Conservation (phyloP, 2,329 filamentous ascomycete species). For the Cladobotryum mycophilum region DNA sequence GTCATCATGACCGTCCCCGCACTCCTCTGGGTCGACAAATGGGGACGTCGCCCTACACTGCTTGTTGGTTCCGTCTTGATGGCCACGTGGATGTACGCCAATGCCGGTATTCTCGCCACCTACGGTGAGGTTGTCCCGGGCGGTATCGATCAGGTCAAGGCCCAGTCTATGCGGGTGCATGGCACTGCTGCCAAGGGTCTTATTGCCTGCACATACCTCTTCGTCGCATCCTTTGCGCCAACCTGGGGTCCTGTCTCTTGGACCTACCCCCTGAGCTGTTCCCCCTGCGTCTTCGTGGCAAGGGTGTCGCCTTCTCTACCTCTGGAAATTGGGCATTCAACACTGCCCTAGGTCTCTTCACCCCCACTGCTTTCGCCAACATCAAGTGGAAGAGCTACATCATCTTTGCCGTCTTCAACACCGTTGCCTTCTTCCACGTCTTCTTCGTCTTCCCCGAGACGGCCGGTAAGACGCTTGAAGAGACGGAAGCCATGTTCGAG, state of each 20-base stretch:
- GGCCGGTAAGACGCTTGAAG: slow-evolving; percentile 48
- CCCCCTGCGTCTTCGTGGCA: slow-evolving; percentile 43
- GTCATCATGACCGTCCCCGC: slow-evolving; percentile 73
- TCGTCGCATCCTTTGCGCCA: slow-evolving; percentile 45
- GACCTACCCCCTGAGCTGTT: slow-evolving; percentile 56
- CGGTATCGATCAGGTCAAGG: slow-evolving; percentile 38
- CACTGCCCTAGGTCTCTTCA: slow-evolving; percentile 24
- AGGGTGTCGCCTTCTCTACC: slow-evolving; percentile 47
- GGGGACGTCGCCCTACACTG: slow-evolving; percentile 66
- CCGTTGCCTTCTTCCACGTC: slow-evolving; percentile 43
- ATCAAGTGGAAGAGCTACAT: slow-evolving; percentile 29
- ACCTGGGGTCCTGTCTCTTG: slow-evolving; percentile 46
- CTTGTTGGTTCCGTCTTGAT: slow-evolving; percentile 61
- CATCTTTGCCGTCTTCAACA: slow-evolving; percentile 47
- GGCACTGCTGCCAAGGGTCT: slow-evolving; percentile 50
- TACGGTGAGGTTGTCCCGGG: slow-evolving; percentile 37
- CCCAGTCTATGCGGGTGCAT: slow-evolving; percentile 41
- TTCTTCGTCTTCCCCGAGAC: slow-evolving; percentile 54
- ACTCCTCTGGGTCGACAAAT: slow-evolving; percentile 66
- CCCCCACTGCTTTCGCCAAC: slow-evolving; percentile 20
- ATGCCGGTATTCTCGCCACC: slow-evolving; percentile 45
- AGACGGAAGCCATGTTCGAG: slow-evolving; percentile 45
- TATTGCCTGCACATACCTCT: slow-evolving; percentile 61
- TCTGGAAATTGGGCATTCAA: slow-evolving; percentile 39
- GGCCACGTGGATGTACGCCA: slow-evolving; percentile 53